Conservation (phyloP, 306 rosid species). For the Macrotyloma uniflorum region DNA sequence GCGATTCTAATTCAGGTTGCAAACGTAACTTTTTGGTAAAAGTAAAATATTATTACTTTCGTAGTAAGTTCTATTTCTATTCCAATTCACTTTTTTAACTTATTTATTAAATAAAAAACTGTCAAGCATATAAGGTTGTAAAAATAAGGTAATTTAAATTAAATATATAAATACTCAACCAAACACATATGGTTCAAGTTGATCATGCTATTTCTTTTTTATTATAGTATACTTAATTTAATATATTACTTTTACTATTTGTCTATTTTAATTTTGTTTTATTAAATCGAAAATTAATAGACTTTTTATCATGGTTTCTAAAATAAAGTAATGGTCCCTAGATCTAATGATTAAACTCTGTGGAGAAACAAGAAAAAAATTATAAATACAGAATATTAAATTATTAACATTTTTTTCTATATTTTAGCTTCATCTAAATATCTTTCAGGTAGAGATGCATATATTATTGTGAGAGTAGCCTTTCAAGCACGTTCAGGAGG, state of each 20-base stretch:
- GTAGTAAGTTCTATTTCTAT: not conserved
- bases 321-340: not conserved
- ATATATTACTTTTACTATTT: not conserved
- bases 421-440: not conserved
- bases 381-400: not conserved
- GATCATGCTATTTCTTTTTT: not conserved
- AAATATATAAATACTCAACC: too few species aligned
- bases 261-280: not conserved
- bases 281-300: not conserved
- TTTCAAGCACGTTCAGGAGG: not conserved
- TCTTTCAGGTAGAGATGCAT: not conserved
- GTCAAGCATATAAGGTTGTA: not conserved
- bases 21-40: not conserved
- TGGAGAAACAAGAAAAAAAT: not conserved
- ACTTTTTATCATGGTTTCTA: not conserved
- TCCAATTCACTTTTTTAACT: not conserved
- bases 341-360: not conserved
- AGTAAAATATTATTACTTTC: not conserved
- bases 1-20: not conserved
- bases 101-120: not conserved
- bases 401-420: not conserved
- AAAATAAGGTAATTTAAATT: not conserved
- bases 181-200: too few species aligned
- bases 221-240: not conserved
- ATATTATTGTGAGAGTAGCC: not conserved